Evolutionary conservation across 2,329 filamentous ascomycete genomes (phyloP), one percentile per base, ranked within the genome.

Genomic region (Colletotrichum sp.): DNA sequence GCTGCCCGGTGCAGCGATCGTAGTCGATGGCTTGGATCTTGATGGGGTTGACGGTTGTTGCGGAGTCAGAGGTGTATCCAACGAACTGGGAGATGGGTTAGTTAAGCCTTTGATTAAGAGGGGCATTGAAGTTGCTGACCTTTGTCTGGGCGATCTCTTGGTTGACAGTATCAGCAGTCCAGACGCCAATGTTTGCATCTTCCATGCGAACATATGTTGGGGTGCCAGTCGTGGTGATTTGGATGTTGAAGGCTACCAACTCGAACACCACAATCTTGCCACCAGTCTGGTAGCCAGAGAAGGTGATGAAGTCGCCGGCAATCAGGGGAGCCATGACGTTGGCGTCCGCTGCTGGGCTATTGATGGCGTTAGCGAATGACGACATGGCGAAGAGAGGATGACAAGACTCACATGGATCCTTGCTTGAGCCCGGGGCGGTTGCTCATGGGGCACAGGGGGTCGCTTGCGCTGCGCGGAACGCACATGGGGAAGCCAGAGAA

Each of bases 401-500:
- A 7, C 14, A 8, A 16, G 13, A 62, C 77, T 69, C 63, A 78
- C 77, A 78, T 73, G 13, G 64, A 66, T 7, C 78, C 78, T 18
- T 79, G 78, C 56, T 74, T 78, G 14, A 43, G 64, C 9, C 61
- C 68, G 6, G 81, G 26, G 78, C 84, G 82, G 71, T 86, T 87
- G 14, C 81, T 81, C 13, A 74, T 59, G 9, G 84, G 84, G 74
- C 86, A 87, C 18, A 81, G 79, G 1, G 79, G 65, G 56, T 86
- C 83, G 38, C 78, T 79, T 16, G 80, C 73, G 21, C 83, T 84
- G 21, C 87, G 82, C 1, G 86, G 87, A n/a, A 89, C 85, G 70
- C 87, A 89, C 87, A 89, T 89, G 4, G 88, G 88, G 67, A 89
- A 89, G 1, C 88, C 88, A 7, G 84, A 86, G 79, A 88, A 89